phyloP scores from a whole-genome alignment of 2,329 filamentous ascomycete species.

The Trichoderma gracile region DNA sequence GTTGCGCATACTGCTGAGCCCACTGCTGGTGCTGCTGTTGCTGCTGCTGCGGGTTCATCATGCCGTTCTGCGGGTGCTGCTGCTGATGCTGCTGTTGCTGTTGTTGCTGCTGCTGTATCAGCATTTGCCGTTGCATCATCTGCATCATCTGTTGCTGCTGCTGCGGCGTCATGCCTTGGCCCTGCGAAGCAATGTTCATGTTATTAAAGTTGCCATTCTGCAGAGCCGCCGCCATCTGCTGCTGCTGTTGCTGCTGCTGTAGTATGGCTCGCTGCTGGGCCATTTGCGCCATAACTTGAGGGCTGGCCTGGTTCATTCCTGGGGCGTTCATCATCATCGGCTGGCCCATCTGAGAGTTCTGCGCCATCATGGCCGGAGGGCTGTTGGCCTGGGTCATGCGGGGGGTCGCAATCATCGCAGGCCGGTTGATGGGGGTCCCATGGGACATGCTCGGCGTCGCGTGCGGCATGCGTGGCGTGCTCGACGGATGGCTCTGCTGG shows the following conservation, averaged over 20 bases:
- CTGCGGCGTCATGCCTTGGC: conserved; percentile 40
- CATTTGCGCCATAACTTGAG: conserved; percentile 48
- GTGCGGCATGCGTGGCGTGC: conserved; percentile 63
- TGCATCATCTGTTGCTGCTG: conserved; percentile 41
- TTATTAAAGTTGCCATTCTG: conserved; percentile 43
- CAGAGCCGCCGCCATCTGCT: conserved; percentile 46
- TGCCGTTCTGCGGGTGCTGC: conserved; percentile 41
- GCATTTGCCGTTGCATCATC: conserved; percentile 42
- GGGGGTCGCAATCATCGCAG: conserved; percentile 57
- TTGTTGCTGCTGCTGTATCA: conserved; percentile 44
- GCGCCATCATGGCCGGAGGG: conserved; percentile 59
- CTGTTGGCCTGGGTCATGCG: conserved; percentile 65
- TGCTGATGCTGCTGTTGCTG: conserved; percentile 37
- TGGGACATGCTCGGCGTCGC: conserved; percentile 63
- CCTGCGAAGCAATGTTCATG: conserved; percentile 36
- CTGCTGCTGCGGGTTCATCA: conserved; percentile 44
- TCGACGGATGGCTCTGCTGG: conserved; percentile 64
- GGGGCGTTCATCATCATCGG: conserved; percentile 56
- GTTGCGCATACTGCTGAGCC: conserved; percentile 47
- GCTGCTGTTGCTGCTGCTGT: conserved; percentile 49
- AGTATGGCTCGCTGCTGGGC: conserved; percentile 51
- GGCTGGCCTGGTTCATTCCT: conserved; percentile 43
- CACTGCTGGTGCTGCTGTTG: conserved; percentile 47
- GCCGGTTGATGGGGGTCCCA: conserved; percentile 58
- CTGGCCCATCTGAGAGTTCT: conserved; percentile 56